These are phyloP conservation scores for Ustulina deusta DNA, from an alignment of 2,329 filamentous ascomycete genomes.

Conservation along the genomic window DNA sequence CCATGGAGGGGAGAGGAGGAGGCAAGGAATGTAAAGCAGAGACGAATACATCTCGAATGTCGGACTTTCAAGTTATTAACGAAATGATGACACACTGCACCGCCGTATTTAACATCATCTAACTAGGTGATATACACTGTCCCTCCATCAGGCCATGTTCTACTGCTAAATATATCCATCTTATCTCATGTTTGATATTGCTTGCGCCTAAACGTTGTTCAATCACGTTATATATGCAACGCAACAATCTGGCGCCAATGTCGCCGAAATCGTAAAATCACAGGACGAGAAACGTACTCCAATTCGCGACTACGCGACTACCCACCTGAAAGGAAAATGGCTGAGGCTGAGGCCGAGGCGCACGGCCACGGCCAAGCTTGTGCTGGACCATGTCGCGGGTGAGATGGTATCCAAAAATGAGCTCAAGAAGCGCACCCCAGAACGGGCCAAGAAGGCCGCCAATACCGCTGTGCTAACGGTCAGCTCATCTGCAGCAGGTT, in stretches of 20 bases:
- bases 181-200: slow-evolving; percentile 2
- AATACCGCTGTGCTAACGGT: slow-evolving; percentile 52
- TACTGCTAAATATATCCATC: neutral
- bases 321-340: slow-evolving; percentile 47
- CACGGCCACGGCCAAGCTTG: slow-evolving; percentile 66
- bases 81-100: no score
- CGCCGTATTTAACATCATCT: no score
- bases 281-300: neutral
- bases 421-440: slow-evolving; percentile 70
- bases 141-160: no score
- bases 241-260: neutral
- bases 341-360: slow-evolving; percentile 51
- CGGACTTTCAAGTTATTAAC: no score
- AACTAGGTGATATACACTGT: no score
- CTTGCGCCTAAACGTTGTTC: neutral
- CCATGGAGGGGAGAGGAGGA: no score
- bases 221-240: neutral
- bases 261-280: neutral
- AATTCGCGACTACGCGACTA: neutral
- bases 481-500: slow-evolving; percentile 26
- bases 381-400: slow-evolving; percentile 73
- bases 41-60: no score
- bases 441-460: slow-evolving; percentile 68
- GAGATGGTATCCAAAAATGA: slow-evolving; percentile 74
- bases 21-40: no score